Percentiles rank a stretch among this genome's conserved stretches.
These are phyloP conservation scores for Medicago truncatula DNA, from an alignment of 306 rosid genomes.

Conservation along the genomic window MtrunA17r5.0-ANR NC_053045.1:45378501-45379000, in stretches of 20 bases:
- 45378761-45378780: slow-evolving; percentile 82
- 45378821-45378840: slow-evolving; percentile 61
- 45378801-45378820: slow-evolving; percentile 70
- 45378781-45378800: slow-evolving; percentile 79
- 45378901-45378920: slow-evolving; percentile 66
- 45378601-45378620: slow-evolving; percentile 84
- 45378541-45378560: slow-evolving; percentile 86
- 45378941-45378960: slow-evolving; percentile 82
- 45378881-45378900: slow-evolving; percentile 81
- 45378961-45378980: slow-evolving; percentile 85
- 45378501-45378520: slow-evolving; percentile 89
- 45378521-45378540: slow-evolving; percentile 88
- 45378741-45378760: slow-evolving; percentile 65
- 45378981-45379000: slow-evolving; percentile 8
- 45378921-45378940: slow-evolving; percentile 87
- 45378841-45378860: slow-evolving; percentile 74
- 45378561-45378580: slow-evolving; percentile 65
- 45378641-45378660: slow-evolving; percentile 84
- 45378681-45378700: slow-evolving; percentile 69
- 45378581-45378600: slow-evolving; percentile 81
- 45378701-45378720: slow-evolving; percentile 89
- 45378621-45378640: slow-evolving; percentile 92
- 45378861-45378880: slow-evolving; percentile 83
- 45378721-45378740: slow-evolving; percentile 69
- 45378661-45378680: slow-evolving; percentile 78